Conservation (phyloP, 257 asterid species). For the Scutellaria barbata region DNA sequence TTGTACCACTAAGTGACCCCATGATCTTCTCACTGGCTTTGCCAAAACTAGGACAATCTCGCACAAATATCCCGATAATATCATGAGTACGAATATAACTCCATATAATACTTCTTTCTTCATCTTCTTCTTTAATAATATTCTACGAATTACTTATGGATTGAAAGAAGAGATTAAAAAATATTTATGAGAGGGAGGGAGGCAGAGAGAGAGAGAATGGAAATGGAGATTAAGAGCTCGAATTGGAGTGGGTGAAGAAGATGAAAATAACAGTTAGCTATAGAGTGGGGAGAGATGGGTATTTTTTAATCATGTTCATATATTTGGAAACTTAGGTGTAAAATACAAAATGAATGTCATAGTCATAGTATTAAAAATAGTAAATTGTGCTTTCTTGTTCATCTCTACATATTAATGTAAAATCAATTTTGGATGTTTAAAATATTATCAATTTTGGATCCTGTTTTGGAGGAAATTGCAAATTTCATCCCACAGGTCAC, state of each 20-base stretch:
- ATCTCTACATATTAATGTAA: not conserved
- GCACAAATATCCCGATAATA: not conserved
- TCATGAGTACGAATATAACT: not conserved
- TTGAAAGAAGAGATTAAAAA: not conserved
- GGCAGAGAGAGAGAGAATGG: not conserved
- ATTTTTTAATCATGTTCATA: not conserved
- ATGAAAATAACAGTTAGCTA: not conserved
- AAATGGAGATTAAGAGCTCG: not conserved
- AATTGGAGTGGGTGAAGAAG: not conserved
- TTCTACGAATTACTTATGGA: not conserved
- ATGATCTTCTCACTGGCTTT: slow-evolving; percentile 29
- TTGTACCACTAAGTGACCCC: not conserved
- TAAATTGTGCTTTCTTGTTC: not conserved
- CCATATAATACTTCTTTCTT: not conserved
- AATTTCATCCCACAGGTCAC: no score
- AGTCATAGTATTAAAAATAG: not conserved
- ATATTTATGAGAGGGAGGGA: no score
- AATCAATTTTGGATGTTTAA: not conserved
- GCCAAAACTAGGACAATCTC: not conserved
- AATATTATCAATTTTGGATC: no score
- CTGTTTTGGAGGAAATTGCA: no score
- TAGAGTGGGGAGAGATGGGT: not conserved
- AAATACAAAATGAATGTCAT: slow-evolving; percentile 1
- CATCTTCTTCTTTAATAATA: not conserved
- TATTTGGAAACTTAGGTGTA: not conserved